Evolutionary conservation across 495 filamentous ascomycete genomes (phyloP), one percentile per base, ranked within the genome.

Genomic region (Daldinia grandis): DNA sequence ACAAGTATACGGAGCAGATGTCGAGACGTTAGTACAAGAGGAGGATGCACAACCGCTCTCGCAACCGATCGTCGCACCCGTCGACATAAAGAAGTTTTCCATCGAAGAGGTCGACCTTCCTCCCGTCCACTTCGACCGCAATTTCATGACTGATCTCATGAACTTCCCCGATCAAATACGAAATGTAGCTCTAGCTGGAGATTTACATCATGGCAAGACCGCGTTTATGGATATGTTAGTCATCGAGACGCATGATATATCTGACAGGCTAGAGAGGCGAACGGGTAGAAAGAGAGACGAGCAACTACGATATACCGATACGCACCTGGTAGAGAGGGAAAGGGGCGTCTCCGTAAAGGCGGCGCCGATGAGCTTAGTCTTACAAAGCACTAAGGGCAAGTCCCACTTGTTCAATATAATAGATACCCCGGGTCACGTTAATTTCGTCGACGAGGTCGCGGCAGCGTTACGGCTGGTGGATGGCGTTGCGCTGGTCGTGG

Each of bases 151-250:
- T 55, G 95, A 99, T 80, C 83, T 99, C 58, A 94, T 98, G 90
- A 97, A 91, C 80, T 97, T 91, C 69, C 95, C 95, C 5, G 93
- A 96, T 5, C 93, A 98, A 80, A 92, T 92, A 76, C 88, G 95
- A 66, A 98, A 99, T 79, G 84, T 99, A 73, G 94, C 93, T 4
- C 79, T 99, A 54, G 93, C 90, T 9, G 95, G 95, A 55, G 95
- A 98, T 81, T 80, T 99, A 37, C 95, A 99, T 74, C 95, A 99
- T 81, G 95, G 95, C 62, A 99, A 99, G 83, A 98, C 95, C 17
- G 93, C 95, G 0, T 91, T 99, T 65, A 94, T 98, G 93, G 95
- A 99, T 78, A 98, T 98, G 93, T 82, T 99, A 42, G 95, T 99
- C 2, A 83, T 93, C 74, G 91, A 98, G 79, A 99, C 95, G 51